Base-by-base conservation (phyloP, 2,329 filamentous ascomycete species). In the Scedosporium boydii region DNA sequence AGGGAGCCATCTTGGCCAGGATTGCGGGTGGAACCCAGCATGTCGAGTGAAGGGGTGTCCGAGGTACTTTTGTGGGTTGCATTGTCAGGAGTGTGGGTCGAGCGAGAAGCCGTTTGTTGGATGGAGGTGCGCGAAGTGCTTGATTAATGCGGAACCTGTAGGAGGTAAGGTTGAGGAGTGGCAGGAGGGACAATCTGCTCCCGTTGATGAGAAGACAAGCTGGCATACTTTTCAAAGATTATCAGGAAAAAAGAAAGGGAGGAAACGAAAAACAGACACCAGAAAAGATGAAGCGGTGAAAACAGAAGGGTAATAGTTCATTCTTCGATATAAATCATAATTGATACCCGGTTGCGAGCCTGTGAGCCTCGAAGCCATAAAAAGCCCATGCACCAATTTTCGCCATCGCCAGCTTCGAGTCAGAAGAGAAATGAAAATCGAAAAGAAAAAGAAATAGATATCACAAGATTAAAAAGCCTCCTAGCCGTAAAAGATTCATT, bases 11-110 rank as follows among this genome's bases (percentile, higher is more conserved):
- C 68, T 77, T 51, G 73, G 72, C 0, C 74, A 77, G 64, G 73
- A 75, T 60, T 76, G 74, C 44, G 67, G 72, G n/a, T 76, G 73
- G 73, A 72, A 74, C 29, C 71, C 74, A 4, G 71, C 70, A 29
- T 77, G 75, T 46, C 63, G 66, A 14, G 73, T 66, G 2, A 34
- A 63, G 7, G 69, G 67, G 12, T 76, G 75, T 59, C 62, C 68
- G 12, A 66, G 69, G 21, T 77, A 71, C 55, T 65, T 73, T 6
- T 77, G 75, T 58, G 68, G 69, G 3, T 6, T 74, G 18, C 74
- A 77, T 62, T 76, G 74, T 62, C 68, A 67, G n/a, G 70, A 69
- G 56, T 76, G 74, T 27, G 73, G 71, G 3, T 66, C 59, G 0
- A 53, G 64, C 1, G 68, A 70, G 61, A 66, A 65, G 51, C 63